Evolutionary conservation across 2,329 filamentous ascomycete species (phyloP), one percentile per base, ranked within the genome.

Genomic region (Hymenoscyphus infarciens): DNA sequence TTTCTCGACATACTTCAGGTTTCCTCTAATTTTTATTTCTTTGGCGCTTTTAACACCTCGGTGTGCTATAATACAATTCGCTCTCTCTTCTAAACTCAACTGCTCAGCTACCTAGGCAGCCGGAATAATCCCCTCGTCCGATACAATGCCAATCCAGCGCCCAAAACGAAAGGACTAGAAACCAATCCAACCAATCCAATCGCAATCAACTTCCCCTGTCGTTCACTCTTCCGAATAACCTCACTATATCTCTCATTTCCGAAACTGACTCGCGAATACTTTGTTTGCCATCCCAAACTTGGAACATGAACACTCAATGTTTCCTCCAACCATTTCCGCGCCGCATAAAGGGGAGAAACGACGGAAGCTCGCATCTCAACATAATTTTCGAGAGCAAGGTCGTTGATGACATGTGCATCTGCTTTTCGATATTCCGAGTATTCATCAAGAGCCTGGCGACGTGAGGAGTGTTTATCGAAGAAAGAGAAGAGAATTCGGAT

Each of bases 251-350:
- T 81, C 77, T 96, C 89, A 71, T 97, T 97, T 63, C 91, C 91
- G 74, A 99, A 99, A 69, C 92, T 97, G 8, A 99, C 88, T 22
- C 94, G 84, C 0, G 90, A 87, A 74, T 99, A 99, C 77, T 97
- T 92, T 1, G 95, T 99, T 73, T 89, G 87, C 87, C 94, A 97
- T 0, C 94, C 95, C 13, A 93, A 77, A 29, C 82, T 78, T 0
- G 95, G 95, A 1, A 96, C 72, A 70, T 89, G 87, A 15, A 89
- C 83, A 59, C 89, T 91, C 59, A 98, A 79, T 38, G 83, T 85
- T 78, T 99, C 95, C 73, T 99, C 95, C 15, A 97, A 79, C 67
- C 81, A 87, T 77, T 99, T 99, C 61, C 95, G 86, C 10, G 95
- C 74, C 38, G 88, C 83, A 72, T 98, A 98, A 0, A 88, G 72